Evolutionary conservation across 441 rosid genomes (phyloP).

Genomic region (Geranium incanum): DNA sequence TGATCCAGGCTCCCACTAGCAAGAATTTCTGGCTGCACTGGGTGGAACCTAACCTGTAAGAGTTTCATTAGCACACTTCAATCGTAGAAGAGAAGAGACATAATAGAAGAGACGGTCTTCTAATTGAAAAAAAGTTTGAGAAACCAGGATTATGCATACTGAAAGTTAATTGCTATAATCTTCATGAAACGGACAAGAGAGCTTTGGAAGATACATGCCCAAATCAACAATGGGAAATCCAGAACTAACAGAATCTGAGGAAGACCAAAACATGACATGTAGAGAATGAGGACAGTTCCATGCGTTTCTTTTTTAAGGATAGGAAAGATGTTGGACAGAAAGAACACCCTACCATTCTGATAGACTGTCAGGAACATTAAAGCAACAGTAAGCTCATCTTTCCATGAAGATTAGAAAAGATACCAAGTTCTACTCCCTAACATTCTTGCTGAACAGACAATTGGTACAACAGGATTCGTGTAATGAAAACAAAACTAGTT

Average conservation of each 20-base stretch:
- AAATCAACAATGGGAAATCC: neutral
- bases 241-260: neutral
- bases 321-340: neutral
- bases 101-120: slow-evolving; percentile 6
- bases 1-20: slow-evolving; percentile 98
- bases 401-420: neutral
- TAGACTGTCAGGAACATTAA: no score
- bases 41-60: slow-evolving; percentile 90
- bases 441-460: no score
- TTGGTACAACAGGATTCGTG: no score
- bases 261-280: neutral
- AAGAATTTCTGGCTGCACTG: slow-evolving; percentile 60
- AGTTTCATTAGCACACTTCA: slow-evolving; percentile 17
- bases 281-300: neutral
- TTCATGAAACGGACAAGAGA: no score
- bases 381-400: neutral
- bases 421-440: no score
- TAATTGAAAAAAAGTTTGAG: slow-evolving; percentile 13
- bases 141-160: no score
- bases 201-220: no score
- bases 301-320: neutral
- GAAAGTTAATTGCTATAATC: no score
- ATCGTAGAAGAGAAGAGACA: no score
- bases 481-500: no score
- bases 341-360: neutral